phyloP scores from a whole-genome alignment of 495 filamentous ascomycete species.

The Hyaloscypha variabilis region DNA sequence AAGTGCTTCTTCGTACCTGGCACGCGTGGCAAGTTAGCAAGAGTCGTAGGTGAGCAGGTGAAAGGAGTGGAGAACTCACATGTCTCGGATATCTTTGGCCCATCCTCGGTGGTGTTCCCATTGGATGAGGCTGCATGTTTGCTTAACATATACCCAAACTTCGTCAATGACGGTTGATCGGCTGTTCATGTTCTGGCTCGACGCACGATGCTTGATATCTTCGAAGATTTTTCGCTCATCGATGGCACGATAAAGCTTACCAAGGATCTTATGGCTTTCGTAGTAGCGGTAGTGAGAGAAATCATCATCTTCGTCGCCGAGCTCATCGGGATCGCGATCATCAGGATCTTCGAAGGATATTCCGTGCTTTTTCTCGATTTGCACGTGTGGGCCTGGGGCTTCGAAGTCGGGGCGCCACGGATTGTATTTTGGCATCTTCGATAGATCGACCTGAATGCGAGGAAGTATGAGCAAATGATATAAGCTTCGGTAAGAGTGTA shows the following conservation, averaged over 20 bases:
- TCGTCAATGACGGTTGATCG: constrained; percentile 43
- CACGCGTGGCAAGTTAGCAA: background rate
- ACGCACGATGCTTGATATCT: constrained; percentile 46
- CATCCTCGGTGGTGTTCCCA: constrained; percentile 38
- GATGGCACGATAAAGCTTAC: constrained; percentile 71
- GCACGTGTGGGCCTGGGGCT: constrained; percentile 63
- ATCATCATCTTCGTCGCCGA: constrained; percentile 57
- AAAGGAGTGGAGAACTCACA: constrained; percentile 41
- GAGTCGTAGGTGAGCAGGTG: background rate
- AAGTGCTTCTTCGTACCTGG: constrained; percentile 69
- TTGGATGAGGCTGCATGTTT: constrained; percentile 24
- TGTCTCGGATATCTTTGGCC: constrained; percentile 53
- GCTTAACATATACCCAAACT: constrained; percentile 48
- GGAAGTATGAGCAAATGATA: background rate
- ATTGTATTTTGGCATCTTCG: constrained; percentile 42
- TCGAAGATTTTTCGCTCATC: constrained; percentile 71
- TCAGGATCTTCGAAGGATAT: constrained; percentile 45
- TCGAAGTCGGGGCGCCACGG: constrained; percentile 63
- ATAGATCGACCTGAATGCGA: constrained; percentile 42
- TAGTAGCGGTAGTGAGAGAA: constrained; percentile 59
- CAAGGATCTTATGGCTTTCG: constrained; percentile 67
- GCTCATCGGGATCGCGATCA: constrained; percentile 39
- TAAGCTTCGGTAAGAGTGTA: background rate
- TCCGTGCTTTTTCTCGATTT: constrained; percentile 48
- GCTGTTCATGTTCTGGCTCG: constrained; percentile 17